Conservation (phyloP, 257 asterid species). For the Ajuga chamaepitys region DNA sequence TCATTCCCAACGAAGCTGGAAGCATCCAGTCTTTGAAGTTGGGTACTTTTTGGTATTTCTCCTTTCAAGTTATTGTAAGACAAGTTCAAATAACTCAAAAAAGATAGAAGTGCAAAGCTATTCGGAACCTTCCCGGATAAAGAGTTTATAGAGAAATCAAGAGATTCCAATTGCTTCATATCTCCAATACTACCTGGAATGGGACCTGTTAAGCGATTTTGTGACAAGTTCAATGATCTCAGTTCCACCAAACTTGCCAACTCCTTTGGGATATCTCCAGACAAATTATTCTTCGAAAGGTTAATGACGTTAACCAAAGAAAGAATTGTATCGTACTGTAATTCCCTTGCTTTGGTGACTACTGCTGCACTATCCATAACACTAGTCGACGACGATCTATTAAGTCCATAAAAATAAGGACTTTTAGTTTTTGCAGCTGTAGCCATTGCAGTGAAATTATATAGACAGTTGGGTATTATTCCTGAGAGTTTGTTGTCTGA, state of each 20-base stretch:
- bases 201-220: neutral
- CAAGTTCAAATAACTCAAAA: neutral
- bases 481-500: slow-evolving; percentile 19
- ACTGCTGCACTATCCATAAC: neutral
- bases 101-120: neutral
- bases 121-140: neutral
- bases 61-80: slow-evolving; percentile 3
- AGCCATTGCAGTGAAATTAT: slow-evolving; percentile 18
- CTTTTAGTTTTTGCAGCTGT: no score
- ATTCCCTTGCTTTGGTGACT: neutral
- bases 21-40: neutral
- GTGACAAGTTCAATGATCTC: neutral
- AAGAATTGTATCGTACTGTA: neutral
- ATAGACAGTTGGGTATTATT: slow-evolving; percentile 13
- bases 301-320: neutral
- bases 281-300: neutral
- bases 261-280: slow-evolving; percentile 8
- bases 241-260: neutral
- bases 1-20: slow-evolving; percentile 1
- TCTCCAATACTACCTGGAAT: slow-evolving; percentile 1
- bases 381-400: neutral
- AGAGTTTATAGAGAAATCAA: slow-evolving; percentile 8
- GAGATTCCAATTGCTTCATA: slow-evolving; percentile 7
- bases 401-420: neutral
- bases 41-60: neutral